Evolutionary conservation across 192 early-diverging fungal species (phyloP).

Genomic region (Coemansia sp.): DNA sequence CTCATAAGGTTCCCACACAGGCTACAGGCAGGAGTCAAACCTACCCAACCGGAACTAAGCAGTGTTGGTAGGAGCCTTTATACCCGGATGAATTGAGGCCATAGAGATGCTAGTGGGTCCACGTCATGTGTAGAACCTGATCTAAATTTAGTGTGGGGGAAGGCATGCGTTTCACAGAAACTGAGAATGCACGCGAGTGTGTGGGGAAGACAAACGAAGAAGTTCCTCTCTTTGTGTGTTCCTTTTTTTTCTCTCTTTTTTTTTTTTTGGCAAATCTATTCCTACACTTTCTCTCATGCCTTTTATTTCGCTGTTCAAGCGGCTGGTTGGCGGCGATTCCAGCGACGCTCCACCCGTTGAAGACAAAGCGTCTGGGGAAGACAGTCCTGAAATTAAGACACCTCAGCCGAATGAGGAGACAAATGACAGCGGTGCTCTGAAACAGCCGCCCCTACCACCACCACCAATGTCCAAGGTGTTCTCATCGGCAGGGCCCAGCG

Average conservation of each 20-base stretch:
- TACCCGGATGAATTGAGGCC: not conserved
- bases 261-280: not conserved
- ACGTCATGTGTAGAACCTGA: not conserved
- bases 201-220: too few species aligned
- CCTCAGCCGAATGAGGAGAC: not conserved
- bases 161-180: not conserved
- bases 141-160: not conserved
- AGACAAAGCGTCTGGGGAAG: conserved; percentile 14
- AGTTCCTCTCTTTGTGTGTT: not conserved
- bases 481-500: not conserved
- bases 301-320: conserved; percentile 5
- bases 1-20: conserved; percentile 15
- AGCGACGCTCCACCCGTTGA: not conserved
- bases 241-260: not conserved
- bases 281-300: not conserved
- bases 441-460: conserved; percentile 12
- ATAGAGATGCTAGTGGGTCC: not conserved
- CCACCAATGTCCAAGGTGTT: conserved; percentile 8
- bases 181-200: not conserved
- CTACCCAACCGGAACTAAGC: conserved; percentile 13
- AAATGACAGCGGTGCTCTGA: not conserved
- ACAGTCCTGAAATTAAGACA: not conserved
- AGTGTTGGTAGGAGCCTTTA: not conserved
- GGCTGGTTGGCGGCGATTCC: conserved; percentile 5
- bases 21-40: conserved; percentile 32